Base-by-base conservation (phyloP, 495 filamentous ascomycete species). In the Aspergillus indologenus region DNA sequence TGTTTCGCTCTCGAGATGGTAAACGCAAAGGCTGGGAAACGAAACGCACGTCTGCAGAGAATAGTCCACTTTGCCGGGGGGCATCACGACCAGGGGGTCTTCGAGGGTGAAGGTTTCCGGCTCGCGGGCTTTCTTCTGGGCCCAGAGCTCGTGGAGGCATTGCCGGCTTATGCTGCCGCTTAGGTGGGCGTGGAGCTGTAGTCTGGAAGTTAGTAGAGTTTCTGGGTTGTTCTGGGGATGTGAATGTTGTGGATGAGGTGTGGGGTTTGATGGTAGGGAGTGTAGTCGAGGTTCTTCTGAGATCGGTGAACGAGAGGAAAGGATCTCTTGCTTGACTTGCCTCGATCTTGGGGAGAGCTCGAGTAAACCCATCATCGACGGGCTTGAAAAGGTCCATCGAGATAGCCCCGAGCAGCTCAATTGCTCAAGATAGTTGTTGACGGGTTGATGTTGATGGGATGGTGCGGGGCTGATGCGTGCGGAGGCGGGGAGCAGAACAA, bases 151-250 rank as follows among this genome's bases (percentile, higher is more conserved):
- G 65, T 93, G 88, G 1, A 94, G 83, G 54, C 83, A 87, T 73
- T 86, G 70, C 15, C 84, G 83, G 67, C 84, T 88, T 71, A 94
- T 92, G 68, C 87, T 91, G 47, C 91, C 90, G 45, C 83, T 88
- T 31, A 96, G 81, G 71, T 94, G 90, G 58, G 90, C 90, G 62
- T 96, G 91, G 18, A 96, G 80, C 87, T 93, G 24, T n/a, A n/a
- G n/a, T n/a, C n/a, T n/a, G n/a, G n/a, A n/a, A n/a, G n/a, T n/a
- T n/a, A n/a, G n/a, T n/a, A n/a, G n/a, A n/a, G n/a, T n/a, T n/a
- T n/a, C n/a, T n/a, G n/a, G n/a, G n/a, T n/a, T n/a, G n/a, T n/a
- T n/a, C n/a, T 46, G 1, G 34, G 40, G 42, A 1, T 17, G 14
- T 23, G 14, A 19, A 11, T 31, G 17, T 31, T 20, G 44, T 31